Conservation (phyloP, 768 basidiomycete species). For the Lactarius pseudohatsudake region DNA sequence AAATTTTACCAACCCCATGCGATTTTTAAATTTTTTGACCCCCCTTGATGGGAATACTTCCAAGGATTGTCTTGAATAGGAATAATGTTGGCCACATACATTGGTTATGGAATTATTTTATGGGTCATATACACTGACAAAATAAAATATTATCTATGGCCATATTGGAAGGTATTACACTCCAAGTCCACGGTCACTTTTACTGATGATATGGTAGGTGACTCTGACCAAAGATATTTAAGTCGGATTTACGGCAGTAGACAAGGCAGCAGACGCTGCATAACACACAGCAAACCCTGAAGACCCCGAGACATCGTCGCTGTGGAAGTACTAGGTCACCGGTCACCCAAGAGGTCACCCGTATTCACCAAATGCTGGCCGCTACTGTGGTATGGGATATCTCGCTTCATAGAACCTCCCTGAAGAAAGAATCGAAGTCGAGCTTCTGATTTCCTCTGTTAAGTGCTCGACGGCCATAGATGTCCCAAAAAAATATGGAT, state of each 20-base stretch:
- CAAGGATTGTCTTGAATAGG: no score
- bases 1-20: no score
- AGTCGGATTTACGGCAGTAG: not conserved
- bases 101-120: no score
- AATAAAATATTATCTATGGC: no score
- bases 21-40: no score
- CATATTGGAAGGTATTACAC: no score
- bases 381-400: not conserved
- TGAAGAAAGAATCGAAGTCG: slow-evolving; percentile 90
- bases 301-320: slow-evolving; percentile 90
- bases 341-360: no score
- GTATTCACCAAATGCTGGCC: not conserved
- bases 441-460: slow-evolving; percentile 91
- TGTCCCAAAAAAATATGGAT: slow-evolving; percentile 95
- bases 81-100: no score
- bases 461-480: slow-evolving; percentile 80
- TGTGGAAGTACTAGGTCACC: slow-evolving; percentile 81
- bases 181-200: no score
- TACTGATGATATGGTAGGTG: slow-evolving; percentile 87
- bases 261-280: no score
- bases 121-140: no score
- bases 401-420: slow-evolving; percentile 93
- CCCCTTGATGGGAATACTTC: no score
- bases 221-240: slow-evolving; percentile 69
- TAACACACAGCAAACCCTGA: slow-evolving; percentile 43